Percentiles rank a stretch among this genome's conserved stretches.
phyloP scores from a whole-genome alignment of 176 grass and related monocot genomes.

The Poa pratensis region DNA sequence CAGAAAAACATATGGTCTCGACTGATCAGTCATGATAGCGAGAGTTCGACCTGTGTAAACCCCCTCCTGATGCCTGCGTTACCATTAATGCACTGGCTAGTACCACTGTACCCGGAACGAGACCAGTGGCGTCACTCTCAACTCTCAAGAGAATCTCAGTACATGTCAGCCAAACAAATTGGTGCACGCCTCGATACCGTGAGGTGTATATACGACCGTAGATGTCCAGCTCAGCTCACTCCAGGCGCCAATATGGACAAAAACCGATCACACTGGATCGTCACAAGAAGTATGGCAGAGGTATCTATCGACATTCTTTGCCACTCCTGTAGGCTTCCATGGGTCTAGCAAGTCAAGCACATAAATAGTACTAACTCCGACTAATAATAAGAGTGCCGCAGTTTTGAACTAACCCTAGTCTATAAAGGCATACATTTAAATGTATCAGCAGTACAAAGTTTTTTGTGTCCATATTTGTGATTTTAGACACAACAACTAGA shows the following conservation, averaged over 20 bases:
- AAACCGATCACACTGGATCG: background rate
- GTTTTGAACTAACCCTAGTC: too few species aligned
- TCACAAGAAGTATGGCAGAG: background rate
- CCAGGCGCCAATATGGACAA: background rate
- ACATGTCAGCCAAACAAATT: background rate
- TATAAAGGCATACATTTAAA: background rate
- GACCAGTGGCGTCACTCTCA: conserved; percentile 35
- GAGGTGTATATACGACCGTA: conserved; percentile 5
- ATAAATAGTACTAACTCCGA: too few species aligned
- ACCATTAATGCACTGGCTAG: conserved; percentile 5
- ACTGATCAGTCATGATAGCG: background rate
- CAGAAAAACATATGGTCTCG: background rate
- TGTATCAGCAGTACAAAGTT: too few species aligned
- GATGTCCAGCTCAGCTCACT: conserved; percentile 21
- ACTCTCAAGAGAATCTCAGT: conserved; percentile 8
- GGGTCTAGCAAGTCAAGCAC: too few species aligned
- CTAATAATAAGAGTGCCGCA: too few species aligned
- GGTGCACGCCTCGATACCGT: background rate
- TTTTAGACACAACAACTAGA: background rate
- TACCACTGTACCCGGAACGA: conserved; percentile 18
- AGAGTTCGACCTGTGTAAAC: conserved; percentile 7
- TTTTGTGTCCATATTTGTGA: background rate
- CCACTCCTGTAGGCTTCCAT: background rate
- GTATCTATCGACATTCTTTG: background rate
- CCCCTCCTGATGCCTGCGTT: background rate